Percentiles rank a stretch among this genome's conserved stretches.
phyloP scores from a whole-genome alignment of 2,329 filamentous ascomycete species.

The Aspergillus spinulosporus region DNA sequence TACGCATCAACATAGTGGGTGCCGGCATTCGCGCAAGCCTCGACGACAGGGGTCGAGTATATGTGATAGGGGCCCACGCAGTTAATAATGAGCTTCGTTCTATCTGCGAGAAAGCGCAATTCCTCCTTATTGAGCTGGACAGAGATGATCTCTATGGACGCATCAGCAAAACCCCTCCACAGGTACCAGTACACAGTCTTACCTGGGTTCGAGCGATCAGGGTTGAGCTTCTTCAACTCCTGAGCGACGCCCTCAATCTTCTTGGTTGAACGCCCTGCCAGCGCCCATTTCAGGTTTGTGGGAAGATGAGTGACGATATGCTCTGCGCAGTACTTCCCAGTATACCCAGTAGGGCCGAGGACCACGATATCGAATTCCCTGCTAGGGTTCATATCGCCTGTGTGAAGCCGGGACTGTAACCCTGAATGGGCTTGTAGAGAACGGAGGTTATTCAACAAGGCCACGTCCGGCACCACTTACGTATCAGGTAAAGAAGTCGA shows the following conservation, averaged over 20 bases:
- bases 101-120: slow-evolving; percentile 53
- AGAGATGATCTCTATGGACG: slow-evolving; percentile 44
- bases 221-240: slow-evolving; percentile 65
- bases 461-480: not conserved
- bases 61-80: slow-evolving; percentile 64
- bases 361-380: slow-evolving; percentile 66
- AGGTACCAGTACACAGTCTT: slow-evolving; percentile 21
- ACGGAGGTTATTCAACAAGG: not conserved
- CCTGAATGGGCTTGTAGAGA: not conserved
- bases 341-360: slow-evolving; percentile 76
- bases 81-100: slow-evolving; percentile 60
- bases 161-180: slow-evolving; percentile 6
- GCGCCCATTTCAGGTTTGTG: slow-evolving; percentile 79
- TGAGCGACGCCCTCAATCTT: slow-evolving; percentile 71
- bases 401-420: too few species aligned
- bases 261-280: slow-evolving; percentile 75
- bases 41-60: slow-evolving; percentile 63
- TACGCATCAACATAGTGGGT: slow-evolving; percentile 68
- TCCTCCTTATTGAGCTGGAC: slow-evolving; percentile 52
- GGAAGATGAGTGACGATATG: slow-evolving; percentile 71
- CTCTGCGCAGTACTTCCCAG: slow-evolving; percentile 73
- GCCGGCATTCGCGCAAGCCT: slow-evolving; percentile 63
- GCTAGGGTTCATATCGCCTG: slow-evolving; percentile 39
- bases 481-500: not conserved
- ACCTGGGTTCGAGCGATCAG: slow-evolving; percentile 71